Conservation (phyloP, 139 green algal genomes). For the Chlorella sorokiniana region DNA sequence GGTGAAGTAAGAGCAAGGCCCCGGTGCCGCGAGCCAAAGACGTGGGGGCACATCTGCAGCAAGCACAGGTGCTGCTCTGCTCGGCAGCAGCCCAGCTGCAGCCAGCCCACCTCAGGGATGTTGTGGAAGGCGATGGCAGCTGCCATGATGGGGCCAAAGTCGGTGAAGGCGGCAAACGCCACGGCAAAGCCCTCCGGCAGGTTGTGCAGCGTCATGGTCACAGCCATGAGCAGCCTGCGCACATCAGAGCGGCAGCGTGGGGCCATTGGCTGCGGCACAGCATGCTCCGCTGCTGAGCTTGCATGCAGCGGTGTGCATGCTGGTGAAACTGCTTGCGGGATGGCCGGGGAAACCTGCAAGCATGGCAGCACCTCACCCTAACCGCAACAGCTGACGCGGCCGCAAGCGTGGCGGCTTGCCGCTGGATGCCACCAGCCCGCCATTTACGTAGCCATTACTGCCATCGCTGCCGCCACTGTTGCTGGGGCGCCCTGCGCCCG, state of each 20-base stretch:
- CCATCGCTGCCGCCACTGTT: slow-evolving; percentile 9
- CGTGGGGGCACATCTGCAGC: not conserved
- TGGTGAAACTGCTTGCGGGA: too few relatives aligned
- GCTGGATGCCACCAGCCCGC: not conserved
- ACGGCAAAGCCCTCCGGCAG: slow-evolving; percentile 70
- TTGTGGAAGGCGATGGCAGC: slow-evolving; percentile 90
- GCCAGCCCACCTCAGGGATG: slow-evolving; percentile 50
- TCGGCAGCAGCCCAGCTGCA: not conserved
- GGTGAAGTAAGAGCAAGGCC: too few relatives aligned
- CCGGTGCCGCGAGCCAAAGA: not conserved
- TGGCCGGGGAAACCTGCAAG: too few relatives aligned
- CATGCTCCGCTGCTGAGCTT: too few relatives aligned
- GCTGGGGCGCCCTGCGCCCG: not conserved
- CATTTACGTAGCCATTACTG: not conserved
- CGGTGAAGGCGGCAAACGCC: slow-evolving; percentile 76
- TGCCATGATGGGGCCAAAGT: slow-evolving; percentile 77
- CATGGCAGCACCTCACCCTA: slow-evolving; percentile 15
- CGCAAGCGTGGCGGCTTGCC: not conserved
- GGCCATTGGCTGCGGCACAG: too few relatives aligned
- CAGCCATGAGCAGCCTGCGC: slow-evolving; percentile 75
- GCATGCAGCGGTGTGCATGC: too few relatives aligned
- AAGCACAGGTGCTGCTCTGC: too few relatives aligned
- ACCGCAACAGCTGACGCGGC: slow-evolving; percentile 19
- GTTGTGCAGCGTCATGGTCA: slow-evolving; percentile 94
- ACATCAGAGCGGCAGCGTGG: slow-evolving; percentile 59